Conservation (phyloP, 441 rosid genomes). For the Erysimum cheiri region DNA sequence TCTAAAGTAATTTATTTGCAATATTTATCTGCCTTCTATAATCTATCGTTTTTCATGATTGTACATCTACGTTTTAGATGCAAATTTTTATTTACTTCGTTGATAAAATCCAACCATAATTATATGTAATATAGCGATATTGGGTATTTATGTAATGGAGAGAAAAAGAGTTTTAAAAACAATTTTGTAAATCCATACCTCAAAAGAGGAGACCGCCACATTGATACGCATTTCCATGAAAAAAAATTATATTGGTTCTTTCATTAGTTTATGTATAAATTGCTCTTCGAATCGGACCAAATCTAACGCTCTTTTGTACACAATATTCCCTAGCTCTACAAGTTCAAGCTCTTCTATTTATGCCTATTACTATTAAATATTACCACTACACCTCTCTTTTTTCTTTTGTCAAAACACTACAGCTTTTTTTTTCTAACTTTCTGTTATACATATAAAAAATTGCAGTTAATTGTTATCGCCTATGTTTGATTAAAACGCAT, state of each 20-base stretch:
- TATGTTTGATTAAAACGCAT: background rate
- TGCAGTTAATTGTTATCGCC: background rate
- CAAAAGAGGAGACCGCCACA: constrained; percentile 49
- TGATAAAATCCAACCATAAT: background rate
- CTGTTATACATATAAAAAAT: background rate
- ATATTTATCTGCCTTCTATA: background rate
- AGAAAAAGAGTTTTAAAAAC: constrained; percentile 11
- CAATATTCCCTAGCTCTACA: constrained; percentile 40
- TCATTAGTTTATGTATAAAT: constrained; percentile 21
- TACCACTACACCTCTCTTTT: constrained; percentile 7
- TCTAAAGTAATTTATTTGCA: background rate
- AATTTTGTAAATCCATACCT: constrained; percentile 29
- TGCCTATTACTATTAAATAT: constrained; percentile 26
- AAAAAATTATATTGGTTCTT: constrained; percentile 17
- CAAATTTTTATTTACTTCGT: background rate
- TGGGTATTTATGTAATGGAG: background rate
- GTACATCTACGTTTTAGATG: background rate
- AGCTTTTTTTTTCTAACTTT: constrained; percentile 7
- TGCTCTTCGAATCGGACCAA: constrained; percentile 34
- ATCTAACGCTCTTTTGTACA: constrained; percentile 37
- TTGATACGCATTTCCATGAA: constrained; percentile 34
- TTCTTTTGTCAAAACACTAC: background rate
- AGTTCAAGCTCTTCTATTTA: constrained; percentile 14
- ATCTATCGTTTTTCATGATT: background rate
- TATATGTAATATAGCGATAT: background rate